These are phyloP conservation scores for Stellera chamaejasme DNA, from an alignment of 345 rosid genomes.

Conservation along the genomic window DNA sequence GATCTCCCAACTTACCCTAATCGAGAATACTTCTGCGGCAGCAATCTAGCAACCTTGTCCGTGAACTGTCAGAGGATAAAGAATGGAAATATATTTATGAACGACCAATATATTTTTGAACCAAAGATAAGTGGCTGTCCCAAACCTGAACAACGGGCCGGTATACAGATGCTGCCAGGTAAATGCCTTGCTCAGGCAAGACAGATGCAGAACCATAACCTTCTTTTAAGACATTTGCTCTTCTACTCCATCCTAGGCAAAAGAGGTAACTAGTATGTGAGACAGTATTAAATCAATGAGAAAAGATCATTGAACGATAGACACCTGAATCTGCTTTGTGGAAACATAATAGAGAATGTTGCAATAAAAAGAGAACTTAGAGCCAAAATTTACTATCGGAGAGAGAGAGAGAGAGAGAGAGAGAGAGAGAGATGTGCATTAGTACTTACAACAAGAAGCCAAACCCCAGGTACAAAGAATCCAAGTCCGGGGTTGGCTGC, in stretches of 20 bases:
- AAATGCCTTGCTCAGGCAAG: conserved; percentile 98
- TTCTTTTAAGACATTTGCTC: conserved; percentile 76
- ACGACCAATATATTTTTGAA: conserved; percentile 6
- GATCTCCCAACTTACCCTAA: conserved; percentile 61
- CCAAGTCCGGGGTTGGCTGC: too few relatives aligned
- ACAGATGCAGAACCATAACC: conserved; percentile 97
- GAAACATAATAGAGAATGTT: too few relatives aligned
- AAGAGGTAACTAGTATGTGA: conserved; percentile 34
- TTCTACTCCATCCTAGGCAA: conserved; percentile 92
- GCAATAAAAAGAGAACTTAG: neutral
- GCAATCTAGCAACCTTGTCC: conserved; percentile 76
- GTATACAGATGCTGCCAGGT: conserved; percentile 89
- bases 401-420: too few relatives aligned
- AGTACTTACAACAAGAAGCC: too few relatives aligned
- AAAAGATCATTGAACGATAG: neutral
- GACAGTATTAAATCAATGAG: neutral
- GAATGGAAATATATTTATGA: conserved; percentile 3
- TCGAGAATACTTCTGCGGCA: conserved; percentile 79
- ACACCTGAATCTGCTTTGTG: neutral
- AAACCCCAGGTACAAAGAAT: too few relatives aligned
- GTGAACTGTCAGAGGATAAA: conserved; percentile 66
- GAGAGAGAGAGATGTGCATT: too few relatives aligned
- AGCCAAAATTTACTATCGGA: too few relatives aligned
- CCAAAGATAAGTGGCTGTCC: conserved; percentile 6
- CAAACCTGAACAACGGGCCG: conserved; percentile 95